Evolutionary conservation across 2,329 filamentous ascomycete genomes (phyloP).

Genomic region (Neofusicoccum parvum): DNA sequence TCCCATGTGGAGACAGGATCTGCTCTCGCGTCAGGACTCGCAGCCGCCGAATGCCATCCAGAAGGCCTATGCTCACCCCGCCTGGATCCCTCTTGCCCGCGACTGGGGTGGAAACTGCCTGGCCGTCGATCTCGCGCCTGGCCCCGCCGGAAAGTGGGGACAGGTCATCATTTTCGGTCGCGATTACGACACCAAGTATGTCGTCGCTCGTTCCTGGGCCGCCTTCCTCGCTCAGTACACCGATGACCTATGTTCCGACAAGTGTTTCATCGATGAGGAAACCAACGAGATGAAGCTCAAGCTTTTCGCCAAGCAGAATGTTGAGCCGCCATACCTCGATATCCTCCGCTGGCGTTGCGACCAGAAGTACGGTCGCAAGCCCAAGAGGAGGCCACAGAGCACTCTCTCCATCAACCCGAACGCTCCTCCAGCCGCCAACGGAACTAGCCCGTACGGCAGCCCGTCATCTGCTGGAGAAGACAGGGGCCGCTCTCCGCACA

Average conservation of each 20-base stretch:
- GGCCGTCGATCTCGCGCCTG: conserved; percentile 88
- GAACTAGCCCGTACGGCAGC: conserved; percentile 62
- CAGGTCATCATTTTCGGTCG: conserved; percentile 96
- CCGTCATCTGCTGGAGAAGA: conserved; percentile 52
- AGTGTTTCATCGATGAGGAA: conserved; percentile 92
- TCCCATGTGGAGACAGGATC: conserved; percentile 79
- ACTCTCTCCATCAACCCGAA: conserved; percentile 58
- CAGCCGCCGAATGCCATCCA: conserved; percentile 85
- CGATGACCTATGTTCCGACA: conserved; percentile 86
- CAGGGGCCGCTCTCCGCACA: conserved; percentile 72
- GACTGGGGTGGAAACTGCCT: conserved; percentile 99
- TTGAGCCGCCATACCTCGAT: conserved; percentile 91
- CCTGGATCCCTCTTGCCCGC: conserved; percentile 93
- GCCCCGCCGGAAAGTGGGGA: conserved; percentile 88
- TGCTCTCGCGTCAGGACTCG: conserved; percentile 81
- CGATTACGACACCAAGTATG: conserved; percentile 98
- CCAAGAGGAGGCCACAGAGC: conserved; percentile 49
- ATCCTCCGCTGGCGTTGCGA: conserved; percentile 94
- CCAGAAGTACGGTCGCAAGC: conserved; percentile 80
- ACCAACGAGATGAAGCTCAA: conserved; percentile 86
- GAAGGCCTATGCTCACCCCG: conserved; percentile 88
- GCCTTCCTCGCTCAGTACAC: conserved; percentile 83
- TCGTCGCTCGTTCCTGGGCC: conserved; percentile 89
- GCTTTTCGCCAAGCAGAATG: conserved; percentile 77
- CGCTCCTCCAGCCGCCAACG: conserved; percentile 48